Conservation (phyloP, 805 yeast genomes). For the Yarrowia sp. region DNA sequence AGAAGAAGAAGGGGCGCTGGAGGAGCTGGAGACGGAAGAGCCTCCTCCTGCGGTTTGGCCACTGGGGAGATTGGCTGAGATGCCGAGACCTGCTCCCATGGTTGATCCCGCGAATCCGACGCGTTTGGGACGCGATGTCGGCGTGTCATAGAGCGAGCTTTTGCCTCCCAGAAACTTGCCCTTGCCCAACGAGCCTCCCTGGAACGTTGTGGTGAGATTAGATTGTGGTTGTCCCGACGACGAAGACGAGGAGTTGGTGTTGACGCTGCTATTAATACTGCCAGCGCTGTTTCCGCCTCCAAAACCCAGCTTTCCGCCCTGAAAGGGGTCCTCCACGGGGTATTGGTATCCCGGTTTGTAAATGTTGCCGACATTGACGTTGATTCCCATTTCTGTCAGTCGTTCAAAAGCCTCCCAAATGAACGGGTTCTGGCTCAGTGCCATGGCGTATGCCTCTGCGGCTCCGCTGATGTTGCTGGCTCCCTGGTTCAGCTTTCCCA, state of each 20-base stretch:
- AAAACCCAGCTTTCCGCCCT: background rate
- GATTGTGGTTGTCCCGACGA: background rate
- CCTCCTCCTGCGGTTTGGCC: background rate
- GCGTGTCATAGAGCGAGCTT: constrained; percentile 7
- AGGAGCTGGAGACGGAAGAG: background rate
- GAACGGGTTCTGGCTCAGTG: constrained; percentile 70
- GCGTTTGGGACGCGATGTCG: constrained; percentile 10
- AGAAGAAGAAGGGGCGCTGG: background rate
- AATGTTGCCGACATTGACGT: constrained; percentile 51
- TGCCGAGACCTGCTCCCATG: constrained; percentile 1
- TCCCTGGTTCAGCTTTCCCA: constrained; percentile 64
- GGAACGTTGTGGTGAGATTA: background rate
- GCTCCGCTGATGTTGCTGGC: constrained; percentile 63
- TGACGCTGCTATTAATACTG: background rate
- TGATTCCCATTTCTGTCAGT: constrained; percentile 67
- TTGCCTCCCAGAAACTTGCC: constrained; percentile 20
- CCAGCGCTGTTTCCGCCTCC: background rate
- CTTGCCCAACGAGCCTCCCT: constrained; percentile 4
- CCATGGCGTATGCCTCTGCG: constrained; percentile 61
- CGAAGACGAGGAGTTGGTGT: background rate
- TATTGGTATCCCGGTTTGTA: constrained; percentile 29
- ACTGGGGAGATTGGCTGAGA: background rate
- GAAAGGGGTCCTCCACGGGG: constrained; percentile 19
- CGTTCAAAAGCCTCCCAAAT: constrained; percentile 84
- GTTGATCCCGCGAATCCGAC: constrained; percentile 3